phyloP scores from a whole-genome alignment of 2,329 filamentous ascomycete species.

The Alternaria consortialis region DNA sequence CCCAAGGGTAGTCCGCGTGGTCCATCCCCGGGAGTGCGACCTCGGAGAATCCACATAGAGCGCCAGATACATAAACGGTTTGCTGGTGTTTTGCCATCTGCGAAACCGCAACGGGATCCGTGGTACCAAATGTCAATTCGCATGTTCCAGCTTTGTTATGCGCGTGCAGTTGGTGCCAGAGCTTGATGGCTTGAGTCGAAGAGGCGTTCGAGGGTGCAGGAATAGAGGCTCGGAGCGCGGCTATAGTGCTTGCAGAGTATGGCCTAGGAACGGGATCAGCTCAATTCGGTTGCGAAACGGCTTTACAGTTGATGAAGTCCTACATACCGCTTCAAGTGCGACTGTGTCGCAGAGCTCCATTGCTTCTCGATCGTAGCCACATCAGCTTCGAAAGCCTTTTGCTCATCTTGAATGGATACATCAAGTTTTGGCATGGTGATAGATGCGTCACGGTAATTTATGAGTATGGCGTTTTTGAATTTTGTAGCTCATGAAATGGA shows the following conservation, averaged over 20 bases:
- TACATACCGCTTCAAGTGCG: conserved; percentile 24
- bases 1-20: conserved; percentile 56
- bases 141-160: conserved; percentile 48
- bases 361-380: conserved; percentile 48
- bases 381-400: conserved; percentile 46
- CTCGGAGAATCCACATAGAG: conserved; percentile 52
- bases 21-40: conserved; percentile 52
- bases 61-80: conserved; percentile 55
- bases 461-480: not conserved
- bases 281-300: not conserved
- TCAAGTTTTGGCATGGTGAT: conserved; percentile 20
- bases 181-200: conserved; percentile 48
- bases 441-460: not conserved
- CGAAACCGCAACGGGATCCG: conserved; percentile 47
- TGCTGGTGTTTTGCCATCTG: conserved; percentile 53
- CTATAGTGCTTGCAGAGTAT: conserved; percentile 47
- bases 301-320: not conserved
- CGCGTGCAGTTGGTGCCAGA: conserved; percentile 49
- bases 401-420: conserved; percentile 24
- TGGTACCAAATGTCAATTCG: conserved; percentile 53
- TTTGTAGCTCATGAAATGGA: too few relatives aligned
- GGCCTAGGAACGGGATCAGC: conserved; percentile 30
- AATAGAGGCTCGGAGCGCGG: conserved; percentile 45
- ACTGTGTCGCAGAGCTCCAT: conserved; percentile 37
- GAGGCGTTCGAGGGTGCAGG: conserved; percentile 39